These are phyloP conservation scores for Tympanopsis confertula DNA, from an alignment of 2,329 filamentous ascomycete species.

Conservation along the genomic window DNA sequence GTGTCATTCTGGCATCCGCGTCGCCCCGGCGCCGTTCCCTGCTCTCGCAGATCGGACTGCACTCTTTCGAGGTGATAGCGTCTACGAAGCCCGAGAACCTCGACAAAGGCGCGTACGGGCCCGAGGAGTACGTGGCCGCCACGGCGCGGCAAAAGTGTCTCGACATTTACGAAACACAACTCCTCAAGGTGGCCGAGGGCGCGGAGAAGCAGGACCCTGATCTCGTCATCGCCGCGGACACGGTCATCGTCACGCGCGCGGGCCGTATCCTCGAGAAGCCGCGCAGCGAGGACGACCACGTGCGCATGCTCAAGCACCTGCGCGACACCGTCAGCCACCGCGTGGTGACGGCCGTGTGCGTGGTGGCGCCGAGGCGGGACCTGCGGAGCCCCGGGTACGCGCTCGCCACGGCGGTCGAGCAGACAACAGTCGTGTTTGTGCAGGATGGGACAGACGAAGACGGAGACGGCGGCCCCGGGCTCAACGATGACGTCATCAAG, in stretches of 20 bases:
- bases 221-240: conserved; percentile 82
- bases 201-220: conserved; percentile 52
- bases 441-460: conserved; percentile 38
- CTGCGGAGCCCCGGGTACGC: conserved; percentile 77
- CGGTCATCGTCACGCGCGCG: conserved; percentile 66
- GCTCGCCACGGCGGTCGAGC: conserved; percentile 71
- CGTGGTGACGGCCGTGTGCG: conserved; percentile 75
- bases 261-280: conserved; percentile 88
- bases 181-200: conserved; percentile 27
- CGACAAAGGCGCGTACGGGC: conserved; percentile 60
- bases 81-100: conserved; percentile 78
- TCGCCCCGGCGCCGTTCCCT: conserved; percentile 78
- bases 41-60: conserved; percentile 64
- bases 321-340: conserved; percentile 68
- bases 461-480: conserved; percentile 23
- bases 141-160: conserved; percentile 78
- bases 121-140: conserved; percentile 81
- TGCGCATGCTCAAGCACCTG: conserved; percentile 71
- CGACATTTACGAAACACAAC: conserved; percentile 45
- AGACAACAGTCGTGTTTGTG: conserved; percentile 85
- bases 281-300: conserved; percentile 66
- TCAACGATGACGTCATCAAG: conserved; percentile 70
- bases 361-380: conserved; percentile 72
- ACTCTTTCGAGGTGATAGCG: conserved; percentile 71
- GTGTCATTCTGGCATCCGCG: conserved; percentile 80